Percentiles rank a stretch among this genome's conserved stretches.
phyloP scores from a whole-genome alignment of 2,329 filamentous ascomycete genomes.

The Hypoxylon sp. region DNA sequence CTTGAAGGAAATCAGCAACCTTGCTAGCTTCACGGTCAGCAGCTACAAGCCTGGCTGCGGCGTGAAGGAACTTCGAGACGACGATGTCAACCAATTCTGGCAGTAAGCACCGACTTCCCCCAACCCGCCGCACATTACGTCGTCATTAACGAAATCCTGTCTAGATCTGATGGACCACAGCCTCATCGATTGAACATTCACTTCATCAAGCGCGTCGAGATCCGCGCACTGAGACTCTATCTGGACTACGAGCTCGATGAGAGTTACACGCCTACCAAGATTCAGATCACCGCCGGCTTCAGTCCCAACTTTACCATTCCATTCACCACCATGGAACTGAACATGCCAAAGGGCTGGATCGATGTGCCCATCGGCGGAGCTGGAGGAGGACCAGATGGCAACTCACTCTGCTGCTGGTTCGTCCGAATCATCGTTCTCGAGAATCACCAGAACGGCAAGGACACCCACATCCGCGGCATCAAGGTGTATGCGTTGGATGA shows the following conservation, averaged over 20 bases:
- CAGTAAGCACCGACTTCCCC: conserved; percentile 68
- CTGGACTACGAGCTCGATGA: conserved; percentile 95
- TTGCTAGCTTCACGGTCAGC: conserved; percentile 87
- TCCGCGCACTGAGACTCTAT: conserved; percentile 83
- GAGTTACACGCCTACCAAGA: conserved; percentile 95
- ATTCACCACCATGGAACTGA: conserved; percentile 84
- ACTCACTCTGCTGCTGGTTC: conserved; percentile 87
- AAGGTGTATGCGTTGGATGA: conserved; percentile 81
- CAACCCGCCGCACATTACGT: background rate
- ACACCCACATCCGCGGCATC: conserved; percentile 95
- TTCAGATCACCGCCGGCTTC: conserved; percentile 89
- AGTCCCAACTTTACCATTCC: conserved; percentile 92
- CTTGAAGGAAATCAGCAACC: conserved; percentile 86
- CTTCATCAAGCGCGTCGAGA: conserved; percentile 86
- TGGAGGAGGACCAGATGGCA: conserved; percentile 74
- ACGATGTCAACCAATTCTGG: conserved; percentile 83
- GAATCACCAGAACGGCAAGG: conserved; percentile 99
- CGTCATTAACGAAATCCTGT: conserved; percentile 17
- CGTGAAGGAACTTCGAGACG: conserved; percentile 80
- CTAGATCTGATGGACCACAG: conserved; percentile 84
- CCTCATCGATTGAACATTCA: conserved; percentile 87
- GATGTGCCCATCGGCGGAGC: conserved; percentile 76
- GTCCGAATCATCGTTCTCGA: conserved; percentile 92
- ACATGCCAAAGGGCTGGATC: conserved; percentile 89
- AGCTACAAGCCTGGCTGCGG: conserved; percentile 86